Percentiles rank a stretch among this genome's conserved stretches.
phyloP scores from a whole-genome alignment of 441 rosid species.

The Metrosideros polymorpha region DNA sequence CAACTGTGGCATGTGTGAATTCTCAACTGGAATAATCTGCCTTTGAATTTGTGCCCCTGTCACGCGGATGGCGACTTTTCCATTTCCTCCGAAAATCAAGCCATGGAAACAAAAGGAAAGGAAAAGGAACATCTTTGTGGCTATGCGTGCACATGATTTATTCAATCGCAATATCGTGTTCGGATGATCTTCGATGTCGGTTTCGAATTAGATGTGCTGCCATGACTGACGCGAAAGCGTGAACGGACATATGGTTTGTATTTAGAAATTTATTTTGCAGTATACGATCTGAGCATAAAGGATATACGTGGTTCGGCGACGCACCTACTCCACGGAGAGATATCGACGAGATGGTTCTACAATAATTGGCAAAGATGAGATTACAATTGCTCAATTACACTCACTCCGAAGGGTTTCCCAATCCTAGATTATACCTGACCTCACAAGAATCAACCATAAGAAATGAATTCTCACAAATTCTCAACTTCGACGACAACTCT shows the following conservation, averaged over 20 bases:
- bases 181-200: not conserved
- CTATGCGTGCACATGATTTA: not conserved
- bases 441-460: not conserved
- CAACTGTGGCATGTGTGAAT: not conserved
- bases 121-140: not conserved
- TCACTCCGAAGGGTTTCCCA: not conserved
- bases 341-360: not conserved
- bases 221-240: fast-evolving
- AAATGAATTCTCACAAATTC: not conserved
- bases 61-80: not conserved
- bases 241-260: not conserved
- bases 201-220: not conserved
- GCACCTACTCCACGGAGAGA: fast-evolving
- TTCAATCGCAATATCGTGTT: not conserved
- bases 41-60: not conserved
- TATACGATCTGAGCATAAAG: not conserved
- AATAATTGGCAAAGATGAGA: too few relatives aligned
- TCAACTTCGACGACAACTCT: not conserved
- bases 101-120: not conserved
- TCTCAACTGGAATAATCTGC: not conserved
- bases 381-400: not conserved
- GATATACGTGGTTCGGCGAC: not conserved
- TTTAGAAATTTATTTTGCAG: not conserved
- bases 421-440: not conserved
- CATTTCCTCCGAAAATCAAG: not conserved